Base-by-base conservation (phyloP, 176 grass and related monocot species). In the Triticum aestivum region DNA sequence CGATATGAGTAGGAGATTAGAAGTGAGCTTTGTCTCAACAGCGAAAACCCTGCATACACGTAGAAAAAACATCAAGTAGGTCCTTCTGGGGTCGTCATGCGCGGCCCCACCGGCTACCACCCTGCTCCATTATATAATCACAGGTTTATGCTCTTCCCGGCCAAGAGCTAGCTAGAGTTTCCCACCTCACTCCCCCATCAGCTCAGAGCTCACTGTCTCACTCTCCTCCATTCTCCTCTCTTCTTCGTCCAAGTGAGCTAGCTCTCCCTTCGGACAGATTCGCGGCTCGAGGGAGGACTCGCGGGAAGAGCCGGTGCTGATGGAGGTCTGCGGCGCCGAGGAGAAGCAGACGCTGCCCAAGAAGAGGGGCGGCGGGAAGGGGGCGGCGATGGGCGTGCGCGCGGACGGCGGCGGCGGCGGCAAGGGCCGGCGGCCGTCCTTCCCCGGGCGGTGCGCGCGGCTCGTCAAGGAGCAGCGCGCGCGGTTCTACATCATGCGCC, bases 401-500 rank as follows among this genome's bases (percentile, higher is more conserved):
- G 54, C 17, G 24, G 79, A 54, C 15, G 51, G 14, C 72, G 82
- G 79, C 21, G 17, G 29, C 29, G 29, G 20, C 42, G 21, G 37
- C 84, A 85, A 78, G 37, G 66, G 80, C 56, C 74, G 77, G 61
- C 87, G 80, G 51, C 84, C 91, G 61, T 94, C 96, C 44, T 98
- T 95, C 90, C 82, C 91, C 42, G 84, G 91, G 33, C 88, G 96
- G 65, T 98, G 96, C 83, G 86, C 88, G 73, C 88, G 91, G 70
- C 87, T 98, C 23, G 91, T 92, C 80, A 98, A 98, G 82, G 91
- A 98, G 84, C 96, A 95, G 89, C 76, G 91, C 63, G 90, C 96
- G 35, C 78, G 90, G 86, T 94, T 95, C 90, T 98, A 98, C 78
- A 98, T 98, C 88, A 90, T 95, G 91, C 93, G 96, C 41, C 93